Evolutionary conservation across 805 yeast genomes (phyloP), one percentile per base, ranked within the genome.

Genomic region (Metschnikowia hibisci): DNA sequence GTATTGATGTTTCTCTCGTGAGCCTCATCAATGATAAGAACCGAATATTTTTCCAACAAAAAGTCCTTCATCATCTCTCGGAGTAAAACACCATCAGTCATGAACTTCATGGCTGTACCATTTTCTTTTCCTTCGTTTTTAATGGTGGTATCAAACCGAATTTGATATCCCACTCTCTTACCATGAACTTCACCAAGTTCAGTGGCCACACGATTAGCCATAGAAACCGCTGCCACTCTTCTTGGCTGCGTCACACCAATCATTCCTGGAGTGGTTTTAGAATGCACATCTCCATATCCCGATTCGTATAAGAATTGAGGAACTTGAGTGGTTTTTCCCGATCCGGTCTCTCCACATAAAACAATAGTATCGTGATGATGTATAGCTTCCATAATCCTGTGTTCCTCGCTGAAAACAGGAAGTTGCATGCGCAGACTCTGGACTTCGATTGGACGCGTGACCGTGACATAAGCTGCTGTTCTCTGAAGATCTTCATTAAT

Each of bases 301-400:
- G 96, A 80, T 64, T 93, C 99, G 58, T 81, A 88, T 34, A 93
- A 65, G 57, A 93, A 93, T 61, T 93, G 99, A 0, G 99, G 99
- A 4, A 93, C 90, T 65, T 93, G 99, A 0, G 99, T 93, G 1
- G 99, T 93, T 62, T 93, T 93, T 65, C 99, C 99, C 2, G 97
- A 89, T 55, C 99, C 99, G 1, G 99, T 93, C 56, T 90, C 98
- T 73, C 99, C 99, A 68, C 97, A 91, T 20, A 93, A 74, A 11
- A 93, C 83, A 0, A 90, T 81, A 47, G 91, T 84, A 56, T 90
- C 96, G 57, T 91, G 86, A 56, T 91, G 95, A 59, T 86, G 87
- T 39, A 93, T 78, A 1, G 96, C 96, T 61, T 93, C 99, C 97
- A 93, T 88, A 39, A 93, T 86, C 43, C 81, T 72, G 60, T 87